Percentiles rank a stretch among this genome's conserved stretches.
phyloP scores from a whole-genome alignment of 2,329 filamentous ascomycete genomes.

The Leptographium lundbergii region DNA sequence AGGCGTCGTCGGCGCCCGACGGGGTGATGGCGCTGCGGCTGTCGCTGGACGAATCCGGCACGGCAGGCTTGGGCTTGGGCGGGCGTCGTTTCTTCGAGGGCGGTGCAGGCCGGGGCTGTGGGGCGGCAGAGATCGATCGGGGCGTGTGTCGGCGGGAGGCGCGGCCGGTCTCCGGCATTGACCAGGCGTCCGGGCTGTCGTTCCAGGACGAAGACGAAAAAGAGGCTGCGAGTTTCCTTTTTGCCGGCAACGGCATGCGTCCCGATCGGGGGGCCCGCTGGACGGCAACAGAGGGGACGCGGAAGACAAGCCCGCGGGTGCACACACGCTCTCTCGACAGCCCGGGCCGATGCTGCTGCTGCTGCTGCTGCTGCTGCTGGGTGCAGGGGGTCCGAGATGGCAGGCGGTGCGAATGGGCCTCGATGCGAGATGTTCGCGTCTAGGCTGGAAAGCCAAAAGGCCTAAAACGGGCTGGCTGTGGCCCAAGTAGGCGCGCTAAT shows the following conservation, averaged over 20 bases:
- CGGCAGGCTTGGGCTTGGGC: background rate
- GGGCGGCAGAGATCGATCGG: background rate
- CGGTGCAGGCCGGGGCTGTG: background rate
- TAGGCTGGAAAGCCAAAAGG: background rate
- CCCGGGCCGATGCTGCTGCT: background rate
- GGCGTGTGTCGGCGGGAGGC: background rate
- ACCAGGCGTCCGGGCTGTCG: background rate
- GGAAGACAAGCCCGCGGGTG: background rate
- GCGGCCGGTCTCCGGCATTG: background rate
- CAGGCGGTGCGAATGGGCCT: background rate
- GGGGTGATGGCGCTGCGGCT: background rate
- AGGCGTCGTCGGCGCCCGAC: conserved; percentile 2
- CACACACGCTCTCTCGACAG: background rate
- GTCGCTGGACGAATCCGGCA: background rate
- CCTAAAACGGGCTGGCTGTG: background rate
- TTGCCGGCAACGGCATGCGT: background rate
- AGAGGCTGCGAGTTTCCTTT: background rate
- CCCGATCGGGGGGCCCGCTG: background rate
- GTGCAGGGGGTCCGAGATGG: background rate
- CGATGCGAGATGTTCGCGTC: background rate
- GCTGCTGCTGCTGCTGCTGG: background rate
- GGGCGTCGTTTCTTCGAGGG: background rate
- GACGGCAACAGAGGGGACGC: background rate
- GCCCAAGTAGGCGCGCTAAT: background rate
- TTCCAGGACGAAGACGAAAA: background rate